Base-by-base conservation (phyloP, 2,329 filamentous ascomycete genomes). In the Dothideomycetes sp. region DNA sequence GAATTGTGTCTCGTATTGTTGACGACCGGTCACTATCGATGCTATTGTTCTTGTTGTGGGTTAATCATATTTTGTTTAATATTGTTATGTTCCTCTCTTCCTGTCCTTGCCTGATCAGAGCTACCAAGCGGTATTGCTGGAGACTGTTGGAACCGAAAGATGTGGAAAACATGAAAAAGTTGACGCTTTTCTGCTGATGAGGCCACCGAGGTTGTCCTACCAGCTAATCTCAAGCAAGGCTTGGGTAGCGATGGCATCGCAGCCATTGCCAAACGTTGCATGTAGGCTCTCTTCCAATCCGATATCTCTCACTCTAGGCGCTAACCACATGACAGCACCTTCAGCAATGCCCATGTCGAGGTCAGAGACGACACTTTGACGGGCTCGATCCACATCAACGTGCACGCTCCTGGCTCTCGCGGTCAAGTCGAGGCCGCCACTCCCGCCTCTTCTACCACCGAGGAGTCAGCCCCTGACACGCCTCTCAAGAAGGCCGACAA, bases 401-500 rank as follows among this genome's bases (percentile, higher is more conserved):
- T 38, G 27, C 28, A 42, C 20, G 30, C 44, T 37, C 29, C 44
- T 28, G 39, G 30, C 30, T 32, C 39, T n/a, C 34, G 25, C 28
- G 34, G 15, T 6, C 33, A 35, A n/a, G 17, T 22, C 4, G 23
- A 44, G 8, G 17, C 23, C 16, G 32, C 35, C 7, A 31, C 42
- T 32, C 35, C 18, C 18, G 29, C 17, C 9, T 23, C 28, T n/a
- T 13, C 25, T 25, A 23, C 4, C 11, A 32, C 28, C 30, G 17
- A 22, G 23, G 28, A 25, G 20, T 29, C 28, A 9, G 10, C 31
- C 16, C 12, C 11, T 16, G 20, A 38, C n/a, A 16, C 25, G 19
- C 23, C 16, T 23, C 7, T 18, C n/a, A 35, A 39, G 42, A 44
- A 41, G 29, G 22, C 20, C 16, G 24, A 47, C 17, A 64, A 65